Evolutionary conservation across 345 rosid genomes (phyloP).

Genomic region (Aethionema arabicum): DNA sequence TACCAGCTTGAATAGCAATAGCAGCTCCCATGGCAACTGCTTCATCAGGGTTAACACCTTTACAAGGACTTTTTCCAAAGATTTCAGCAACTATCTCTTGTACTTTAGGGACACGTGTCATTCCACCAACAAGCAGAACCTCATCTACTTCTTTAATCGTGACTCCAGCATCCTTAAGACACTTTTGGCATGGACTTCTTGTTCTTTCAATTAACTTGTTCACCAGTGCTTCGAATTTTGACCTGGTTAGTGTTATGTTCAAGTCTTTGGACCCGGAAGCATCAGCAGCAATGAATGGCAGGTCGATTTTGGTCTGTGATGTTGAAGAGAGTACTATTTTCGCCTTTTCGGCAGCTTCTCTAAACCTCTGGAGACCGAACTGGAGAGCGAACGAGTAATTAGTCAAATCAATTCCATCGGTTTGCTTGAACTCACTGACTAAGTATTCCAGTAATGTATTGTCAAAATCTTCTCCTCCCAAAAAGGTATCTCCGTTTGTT

Average conservation of each 20-base stretch:
- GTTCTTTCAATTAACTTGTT: slow-evolving; percentile 38
- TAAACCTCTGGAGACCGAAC: slow-evolving; percentile 35
- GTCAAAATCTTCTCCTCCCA: slow-evolving; percentile 50
- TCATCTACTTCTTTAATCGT: slow-evolving; percentile 32
- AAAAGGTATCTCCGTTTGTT: slow-evolving; percentile 48
- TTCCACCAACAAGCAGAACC: slow-evolving; percentile 39
- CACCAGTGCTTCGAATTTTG: slow-evolving; percentile 38
- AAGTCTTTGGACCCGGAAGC: slow-evolving; percentile 45
- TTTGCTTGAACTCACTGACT: slow-evolving; percentile 36
- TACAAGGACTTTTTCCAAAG: slow-evolving; percentile 35
- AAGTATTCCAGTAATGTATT: slow-evolving; percentile 36
- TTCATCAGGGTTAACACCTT: slow-evolving; percentile 41
- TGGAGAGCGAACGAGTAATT: slow-evolving; percentile 38
- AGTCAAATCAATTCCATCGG: slow-evolving; percentile 31
- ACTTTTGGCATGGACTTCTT: slow-evolving; percentile 36
- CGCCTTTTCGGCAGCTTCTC: slow-evolving; percentile 39
- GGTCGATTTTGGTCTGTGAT: slow-evolving; percentile 33
- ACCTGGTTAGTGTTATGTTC: slow-evolving; percentile 40
- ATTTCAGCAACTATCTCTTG: slow-evolving; percentile 35
- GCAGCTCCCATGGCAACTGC: slow-evolving; percentile 47
- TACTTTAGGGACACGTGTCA: slow-evolving; percentile 42
- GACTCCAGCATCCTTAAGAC: slow-evolving; percentile 41
- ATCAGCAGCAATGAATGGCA: slow-evolving; percentile 38
- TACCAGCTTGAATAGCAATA: slow-evolving; percentile 43
- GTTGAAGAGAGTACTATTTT: slow-evolving; percentile 38